These are phyloP conservation scores for Thalassiosira tumida DNA, from an alignment of 352 stramenopile genomes.

Conservation along the genomic window DNA sequence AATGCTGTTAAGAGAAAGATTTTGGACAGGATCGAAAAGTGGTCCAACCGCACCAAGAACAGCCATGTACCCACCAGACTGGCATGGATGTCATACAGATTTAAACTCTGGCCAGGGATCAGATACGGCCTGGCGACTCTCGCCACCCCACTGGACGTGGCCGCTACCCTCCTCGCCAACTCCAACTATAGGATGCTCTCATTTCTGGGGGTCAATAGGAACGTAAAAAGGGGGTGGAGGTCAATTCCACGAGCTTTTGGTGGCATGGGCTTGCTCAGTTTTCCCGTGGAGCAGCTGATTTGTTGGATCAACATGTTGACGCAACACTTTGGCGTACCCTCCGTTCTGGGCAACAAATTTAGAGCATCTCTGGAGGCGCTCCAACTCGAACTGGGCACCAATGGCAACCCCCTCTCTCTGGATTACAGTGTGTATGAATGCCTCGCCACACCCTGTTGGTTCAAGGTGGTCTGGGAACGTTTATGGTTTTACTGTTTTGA, in stretches of 20 bases:
- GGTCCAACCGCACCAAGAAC: slow-evolving; percentile 19
- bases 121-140: slow-evolving; percentile 30
- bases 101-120: slow-evolving; percentile 28
- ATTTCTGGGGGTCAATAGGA: slow-evolving; percentile 47
- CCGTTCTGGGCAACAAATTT: slow-evolving; percentile 1
- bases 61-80: slow-evolving; percentile 12
- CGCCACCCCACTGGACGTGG: background rate
- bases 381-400: slow-evolving; percentile 4
- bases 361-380: slow-evolving; percentile 1
- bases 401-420: background rate
- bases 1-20: no score
- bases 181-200: slow-evolving; percentile 18
- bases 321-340: slow-evolving; percentile 41
- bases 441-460: slow-evolving; percentile 12
- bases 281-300: slow-evolving; percentile 35
- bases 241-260: slow-evolving; percentile 28
- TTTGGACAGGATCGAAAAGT: background rate
- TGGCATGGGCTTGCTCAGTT: slow-evolving; percentile 40
- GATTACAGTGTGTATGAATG: background rate
- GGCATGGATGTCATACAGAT: slow-evolving; percentile 27
- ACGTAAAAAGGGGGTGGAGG: slow-evolving; percentile 46
- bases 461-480: slow-evolving; percentile 9
- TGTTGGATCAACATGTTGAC: slow-evolving; percentile 55
- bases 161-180: background rate
- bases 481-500: background rate